Evolutionary conservation across 2,329 filamentous ascomycete genomes (phyloP), one percentile per base, ranked within the genome.

Genomic region (Pestalotiopsis sp.): DNA sequence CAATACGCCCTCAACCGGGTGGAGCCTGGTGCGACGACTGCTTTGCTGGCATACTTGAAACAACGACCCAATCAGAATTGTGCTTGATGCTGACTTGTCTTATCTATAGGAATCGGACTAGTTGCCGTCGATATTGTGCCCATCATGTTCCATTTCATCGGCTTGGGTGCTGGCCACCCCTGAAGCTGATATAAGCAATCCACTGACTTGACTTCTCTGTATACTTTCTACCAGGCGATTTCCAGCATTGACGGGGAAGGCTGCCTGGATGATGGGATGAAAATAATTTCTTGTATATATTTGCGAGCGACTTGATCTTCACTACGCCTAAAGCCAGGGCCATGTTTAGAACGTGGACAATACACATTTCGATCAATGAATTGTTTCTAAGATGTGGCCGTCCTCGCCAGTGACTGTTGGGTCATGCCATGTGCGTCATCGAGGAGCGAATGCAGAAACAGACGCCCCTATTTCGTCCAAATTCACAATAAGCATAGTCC

Each of bases 61-160:
- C 52, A 27, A 57, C 39, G 23, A 27, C 39, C 65, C 57, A 25
- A 52, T 61, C 65, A 55, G 5, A 45, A 6, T 45, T 13, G 12
- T 38, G n/a, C 49, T 36, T 31, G 23, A 17, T 64, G 62, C 62
- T 64, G 60, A 39, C 49, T 64, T 38, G 36, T 65, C 52, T 67
- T 39, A 7, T 57, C n/a, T 12, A 0, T 14, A 78, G 77, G 77
- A 25, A 79, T 79, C 69, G 77, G 74, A 39, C 75, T 76, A 74
- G 70, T 79, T 11, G 76, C 76, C 39, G 88, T 83, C 25, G 81
- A 83, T 72, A 72, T 79, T 23, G 80, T 81, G 36, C 81, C 81
- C n/a, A 76, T 83, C 59, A 76, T 83, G 25, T 81, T 82, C 69
- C 80, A 83, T 65, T 67, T 82, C 57, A 78, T 83, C 64, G 81